Evolutionary conservation across 2,329 filamentous ascomycete species (phyloP), one percentile per base, ranked within the genome.

Genomic region (Passalora sequoiae): DNA sequence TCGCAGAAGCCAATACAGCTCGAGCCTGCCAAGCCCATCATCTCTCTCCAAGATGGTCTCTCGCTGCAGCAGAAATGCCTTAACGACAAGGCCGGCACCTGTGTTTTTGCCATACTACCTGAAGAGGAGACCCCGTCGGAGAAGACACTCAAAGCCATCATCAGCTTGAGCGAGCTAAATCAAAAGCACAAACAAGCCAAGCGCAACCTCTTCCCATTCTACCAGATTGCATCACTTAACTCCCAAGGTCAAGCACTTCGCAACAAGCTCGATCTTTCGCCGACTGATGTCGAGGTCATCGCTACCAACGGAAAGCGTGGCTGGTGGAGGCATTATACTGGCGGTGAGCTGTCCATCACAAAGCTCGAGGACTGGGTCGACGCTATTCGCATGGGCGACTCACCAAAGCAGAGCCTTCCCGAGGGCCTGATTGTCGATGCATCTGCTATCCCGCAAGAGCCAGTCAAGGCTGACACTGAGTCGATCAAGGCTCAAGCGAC

Each of bases 281-380:
- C 60, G 2, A 69, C 71, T 1, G 69, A 78, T 5, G 70, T 88
- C 12, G 81, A 89, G 60, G 68, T 97, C 32, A 72, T 97, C 42
- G 89, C 89, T 12, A 65, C 94, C 46, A 96, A 96, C 65, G 84
- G 79, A 22, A 88, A 89, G 59, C 81, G 89, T 41, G 76, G 78
- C 30, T 98, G 92, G 92, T 94, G 83, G 78, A 89, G 59, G 58
- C 78, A 76, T 45, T 92, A 86, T 63, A 69, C 78, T 5, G 64
- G 67, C 6, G 63, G 67, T 12, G 81, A 80, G 32, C 78, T 76
- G 42, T 61, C 73, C 17, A 45, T 51, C 5, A 71, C 76, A 41
- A 77, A 75, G 19, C 70, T 98, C 21, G 87, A 95, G 69, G 70
- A 72, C 49, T 98, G 91, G 88, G 79, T 98, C 46, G 92, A 98